These are phyloP conservation scores for Rhynchospora tenuis DNA, from an alignment of 176 grass and related monocot species.

Conservation along the genomic window DNA sequence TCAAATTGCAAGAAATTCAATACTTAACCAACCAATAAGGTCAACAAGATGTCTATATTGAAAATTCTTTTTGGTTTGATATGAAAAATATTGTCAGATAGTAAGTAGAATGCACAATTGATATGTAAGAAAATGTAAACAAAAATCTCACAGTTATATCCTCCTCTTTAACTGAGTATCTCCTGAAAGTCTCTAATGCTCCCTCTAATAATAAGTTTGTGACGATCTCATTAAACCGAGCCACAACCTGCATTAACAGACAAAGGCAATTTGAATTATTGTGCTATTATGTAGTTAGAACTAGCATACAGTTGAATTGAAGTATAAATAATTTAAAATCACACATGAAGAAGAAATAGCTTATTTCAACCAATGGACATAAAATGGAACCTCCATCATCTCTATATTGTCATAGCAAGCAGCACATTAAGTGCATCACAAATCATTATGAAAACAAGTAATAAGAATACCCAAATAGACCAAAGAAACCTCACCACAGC, in stretches of 20 bases:
- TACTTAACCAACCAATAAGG: too few relatives aligned
- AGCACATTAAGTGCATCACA: not conserved
- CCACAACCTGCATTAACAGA: constrained; percentile 58
- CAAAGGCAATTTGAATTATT: not conserved
- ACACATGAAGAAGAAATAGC: not conserved
- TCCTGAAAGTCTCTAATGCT: constrained; percentile 67
- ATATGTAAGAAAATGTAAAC: not conserved
- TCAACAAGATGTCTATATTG: too few relatives aligned
- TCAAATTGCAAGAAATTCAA: too few relatives aligned
- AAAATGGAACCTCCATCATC: not conserved
- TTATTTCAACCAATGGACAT: not conserved
- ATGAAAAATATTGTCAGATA: too few relatives aligned
- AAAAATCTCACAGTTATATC: constrained; percentile 62
- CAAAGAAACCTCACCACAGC: constrained; percentile 46
- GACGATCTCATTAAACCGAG: constrained; percentile 88
- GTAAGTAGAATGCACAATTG: not conserved
- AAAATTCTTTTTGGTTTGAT: too few relatives aligned
- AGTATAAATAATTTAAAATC: not conserved
- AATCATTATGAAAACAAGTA: not conserved
- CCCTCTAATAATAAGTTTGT: constrained; percentile 81
- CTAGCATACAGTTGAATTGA: not conserved
- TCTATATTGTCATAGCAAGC: not conserved
- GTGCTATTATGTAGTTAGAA: not conserved
- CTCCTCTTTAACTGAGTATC: constrained; percentile 73
- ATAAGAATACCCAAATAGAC: not conserved